Conservation (phyloP, 2,329 filamentous ascomycete genomes). For the Sporothrix protearum region DNA sequence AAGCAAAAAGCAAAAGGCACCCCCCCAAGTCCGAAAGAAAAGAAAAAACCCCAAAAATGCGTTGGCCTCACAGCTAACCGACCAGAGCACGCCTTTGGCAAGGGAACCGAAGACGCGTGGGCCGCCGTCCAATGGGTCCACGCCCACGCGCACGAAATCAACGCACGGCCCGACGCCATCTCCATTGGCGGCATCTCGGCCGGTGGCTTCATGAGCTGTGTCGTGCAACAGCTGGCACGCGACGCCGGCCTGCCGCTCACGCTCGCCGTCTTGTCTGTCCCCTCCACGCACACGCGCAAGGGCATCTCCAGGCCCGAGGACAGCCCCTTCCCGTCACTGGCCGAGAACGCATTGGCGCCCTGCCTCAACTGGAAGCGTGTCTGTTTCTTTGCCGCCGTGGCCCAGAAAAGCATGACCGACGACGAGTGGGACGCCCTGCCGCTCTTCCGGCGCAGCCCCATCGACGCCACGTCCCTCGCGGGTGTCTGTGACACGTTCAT, state of each 20-base stretch:
- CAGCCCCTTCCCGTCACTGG: not conserved
- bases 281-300: not conserved
- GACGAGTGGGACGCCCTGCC: not conserved
- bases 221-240: conserved; percentile 5
- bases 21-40: no score
- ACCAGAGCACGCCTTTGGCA: conserved; percentile 32
- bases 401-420: not conserved
- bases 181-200: conserved; percentile 32
- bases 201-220: not conserved
- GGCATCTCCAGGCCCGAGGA: not conserved
- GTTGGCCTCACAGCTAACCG: no score
- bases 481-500: conserved; percentile 39
- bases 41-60: no score
- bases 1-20: no score
- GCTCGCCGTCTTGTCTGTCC: conserved; percentile 30
- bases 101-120: conserved; percentile 38
- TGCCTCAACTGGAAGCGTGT: not conserved
- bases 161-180: conserved; percentile 35
- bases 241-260: not conserved
- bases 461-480: conserved; percentile 44
- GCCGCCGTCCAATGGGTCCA: conserved; percentile 22
- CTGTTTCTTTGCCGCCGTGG: not conserved
- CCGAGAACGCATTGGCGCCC: not conserved
- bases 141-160: conserved; percentile 33
- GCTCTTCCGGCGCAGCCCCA: conserved; percentile 34